Evolutionary conservation across 2,329 filamentous ascomycete genomes (phyloP).

Genomic region (Talaromyces marneffei): DNA sequence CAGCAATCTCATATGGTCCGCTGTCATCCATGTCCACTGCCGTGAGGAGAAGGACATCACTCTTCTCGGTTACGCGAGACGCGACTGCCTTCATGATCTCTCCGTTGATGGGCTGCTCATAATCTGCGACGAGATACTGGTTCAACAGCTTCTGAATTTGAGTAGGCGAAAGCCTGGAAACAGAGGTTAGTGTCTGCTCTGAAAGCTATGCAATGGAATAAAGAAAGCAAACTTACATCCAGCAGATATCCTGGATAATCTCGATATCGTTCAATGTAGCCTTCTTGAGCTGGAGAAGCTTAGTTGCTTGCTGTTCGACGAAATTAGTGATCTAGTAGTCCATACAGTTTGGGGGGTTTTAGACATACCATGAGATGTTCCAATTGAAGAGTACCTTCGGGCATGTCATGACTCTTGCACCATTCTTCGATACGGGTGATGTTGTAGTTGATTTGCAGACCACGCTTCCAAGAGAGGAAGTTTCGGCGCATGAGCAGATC

Average conservation of each 20-base stretch:
- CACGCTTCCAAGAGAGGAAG: constrained; percentile 98
- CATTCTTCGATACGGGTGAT: constrained; percentile 99
- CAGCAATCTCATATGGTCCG: constrained; percentile 95
- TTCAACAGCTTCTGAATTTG: constrained; percentile 99
- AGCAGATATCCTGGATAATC: constrained; percentile 99
- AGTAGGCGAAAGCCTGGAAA: constrained; percentile 79
- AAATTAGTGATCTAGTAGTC: constrained; percentile 14
- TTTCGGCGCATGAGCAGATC: constrained; percentile 96
- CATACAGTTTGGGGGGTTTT: background rate
- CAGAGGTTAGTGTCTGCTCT: constrained; percentile 12
- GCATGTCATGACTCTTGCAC: constrained; percentile 99
- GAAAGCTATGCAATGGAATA: background rate
- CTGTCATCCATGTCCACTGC: constrained; percentile 99
- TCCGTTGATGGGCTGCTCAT: constrained; percentile 98
- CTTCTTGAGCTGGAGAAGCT: constrained; percentile 97
- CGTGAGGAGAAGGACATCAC: constrained; percentile 84
- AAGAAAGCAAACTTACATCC: constrained; percentile 67
- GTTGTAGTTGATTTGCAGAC: constrained; percentile 99
- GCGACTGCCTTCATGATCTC: constrained; percentile 99
- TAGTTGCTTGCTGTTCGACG: constrained; percentile 74
- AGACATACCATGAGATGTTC: constrained; percentile 86
- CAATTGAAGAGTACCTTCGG: constrained; percentile 90
- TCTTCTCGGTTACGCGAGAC: constrained; percentile 95
- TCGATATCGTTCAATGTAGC: constrained; percentile 98
- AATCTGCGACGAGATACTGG: constrained; percentile 96